A percentile compares a stretch with the other conserved stretches of the same genome.
Evolutionary conservation across 352 stramenopile genomes (phyloP).

Genomic region (Stramenopiles sp.): DNA sequence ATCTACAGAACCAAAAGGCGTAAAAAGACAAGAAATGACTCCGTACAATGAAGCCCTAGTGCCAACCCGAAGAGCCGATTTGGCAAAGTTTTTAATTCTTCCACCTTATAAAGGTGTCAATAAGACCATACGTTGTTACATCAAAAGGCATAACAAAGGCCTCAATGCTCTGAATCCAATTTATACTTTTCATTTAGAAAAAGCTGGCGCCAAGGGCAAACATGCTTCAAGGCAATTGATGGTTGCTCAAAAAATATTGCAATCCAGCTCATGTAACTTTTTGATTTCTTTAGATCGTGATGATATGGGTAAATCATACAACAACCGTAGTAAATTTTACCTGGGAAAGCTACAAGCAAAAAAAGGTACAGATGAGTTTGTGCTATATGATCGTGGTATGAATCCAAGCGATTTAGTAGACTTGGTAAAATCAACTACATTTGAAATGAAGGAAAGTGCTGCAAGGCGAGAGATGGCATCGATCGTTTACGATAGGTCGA

Average conservation of each 20-base stretch:
- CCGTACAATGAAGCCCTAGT: not conserved
- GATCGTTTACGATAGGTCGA: slow-evolving; percentile 5
- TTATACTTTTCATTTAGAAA: not conserved
- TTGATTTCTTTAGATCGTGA: slow-evolving; percentile 21
- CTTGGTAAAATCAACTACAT: slow-evolving; percentile 29
- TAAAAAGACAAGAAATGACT: not conserved
- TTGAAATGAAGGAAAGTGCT: slow-evolving; percentile 9
- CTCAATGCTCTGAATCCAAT: not conserved
- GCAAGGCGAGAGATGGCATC: slow-evolving; percentile 8
- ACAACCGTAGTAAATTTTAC: slow-evolving; percentile 54
- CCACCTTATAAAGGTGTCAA: not conserved
- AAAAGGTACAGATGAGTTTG: slow-evolving; percentile 46
- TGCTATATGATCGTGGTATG: slow-evolving; percentile 50
- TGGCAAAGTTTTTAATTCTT: not conserved
- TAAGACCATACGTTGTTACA: not conserved
- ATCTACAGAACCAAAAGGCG: not conserved
- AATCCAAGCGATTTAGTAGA: slow-evolving; percentile 50
- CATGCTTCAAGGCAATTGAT: not conserved
- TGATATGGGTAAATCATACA: slow-evolving; percentile 45
- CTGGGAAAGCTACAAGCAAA: slow-evolving; percentile 55
- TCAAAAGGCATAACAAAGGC: not conserved
- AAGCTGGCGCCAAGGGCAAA: not conserved
- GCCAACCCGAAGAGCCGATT: not conserved
- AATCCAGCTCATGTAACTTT: not conserved
- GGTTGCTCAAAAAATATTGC: not conserved